Evolutionary conservation across 2,329 filamentous ascomycete species (phyloP).

Genomic region (Alternaria sp.): DNA sequence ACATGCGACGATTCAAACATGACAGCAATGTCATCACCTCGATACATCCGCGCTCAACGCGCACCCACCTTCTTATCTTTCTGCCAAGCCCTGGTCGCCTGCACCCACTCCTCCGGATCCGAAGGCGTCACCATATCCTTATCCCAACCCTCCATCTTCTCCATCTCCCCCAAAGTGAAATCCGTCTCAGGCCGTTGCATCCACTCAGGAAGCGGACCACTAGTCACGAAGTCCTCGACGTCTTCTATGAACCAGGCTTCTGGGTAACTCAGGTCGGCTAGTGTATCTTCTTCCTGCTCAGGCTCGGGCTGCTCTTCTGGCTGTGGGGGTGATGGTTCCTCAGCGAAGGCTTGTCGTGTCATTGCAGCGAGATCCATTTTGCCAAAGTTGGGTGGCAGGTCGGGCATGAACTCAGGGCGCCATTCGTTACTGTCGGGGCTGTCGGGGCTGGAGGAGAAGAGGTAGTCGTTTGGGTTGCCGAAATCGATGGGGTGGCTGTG

Average conservation of each 20-base stretch:
- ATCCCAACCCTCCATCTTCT: background rate
- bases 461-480: background rate
- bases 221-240: background rate
- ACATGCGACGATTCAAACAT: accelerated
- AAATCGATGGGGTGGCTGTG: background rate
- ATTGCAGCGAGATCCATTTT: accelerated
- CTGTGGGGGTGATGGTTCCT: background rate
- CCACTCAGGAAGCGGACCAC: background rate
- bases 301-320: background rate
- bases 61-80: background rate
- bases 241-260: background rate
- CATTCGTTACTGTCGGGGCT: background rate
- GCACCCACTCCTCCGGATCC: background rate
- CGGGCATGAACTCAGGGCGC: background rate
- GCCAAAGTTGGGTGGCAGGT: background rate
- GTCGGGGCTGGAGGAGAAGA: background rate
- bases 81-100: background rate
- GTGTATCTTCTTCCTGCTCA: background rate
- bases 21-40: background rate
- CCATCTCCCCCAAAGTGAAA: background rate
- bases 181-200: background rate
- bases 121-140: background rate
- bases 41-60: background rate
- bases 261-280: background rate
- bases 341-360: background rate